Conservation (phyloP, 2,329 filamentous ascomycete species). For the Apiospora malaysiana region DNA sequence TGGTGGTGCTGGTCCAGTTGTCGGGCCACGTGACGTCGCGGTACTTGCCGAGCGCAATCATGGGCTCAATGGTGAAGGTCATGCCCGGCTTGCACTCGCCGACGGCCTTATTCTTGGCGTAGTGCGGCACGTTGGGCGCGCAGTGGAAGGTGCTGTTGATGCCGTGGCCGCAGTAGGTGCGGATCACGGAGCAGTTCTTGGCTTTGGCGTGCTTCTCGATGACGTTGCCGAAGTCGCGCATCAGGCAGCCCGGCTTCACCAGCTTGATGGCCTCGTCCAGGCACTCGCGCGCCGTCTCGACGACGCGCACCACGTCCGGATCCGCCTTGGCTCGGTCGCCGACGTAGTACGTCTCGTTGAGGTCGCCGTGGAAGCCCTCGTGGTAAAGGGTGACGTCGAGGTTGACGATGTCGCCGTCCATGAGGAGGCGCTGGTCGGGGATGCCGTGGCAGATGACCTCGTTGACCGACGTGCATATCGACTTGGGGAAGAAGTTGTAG, state of each 20-base stretch:
- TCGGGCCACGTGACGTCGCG: constrained; percentile 97
- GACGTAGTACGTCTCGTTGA: constrained; percentile 99
- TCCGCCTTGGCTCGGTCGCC: constrained; percentile 85
- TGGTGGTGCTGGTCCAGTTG: constrained; percentile 96
- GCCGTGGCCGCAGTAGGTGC: constrained; percentile 95
- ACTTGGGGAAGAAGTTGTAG: constrained; percentile 97
- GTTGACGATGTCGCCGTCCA: constrained; percentile 96
- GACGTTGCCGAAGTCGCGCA: constrained; percentile 90
- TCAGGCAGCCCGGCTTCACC: constrained; percentile 90
- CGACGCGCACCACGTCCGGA: constrained; percentile 85
- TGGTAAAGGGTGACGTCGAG: constrained; percentile 96
- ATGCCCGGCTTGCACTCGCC: constrained; percentile 94
- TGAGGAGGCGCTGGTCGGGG: constrained; percentile 83
- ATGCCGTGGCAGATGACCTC: constrained; percentile 99
- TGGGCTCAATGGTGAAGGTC: constrained; percentile 99
- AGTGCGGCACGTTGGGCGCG: constrained; percentile 93
- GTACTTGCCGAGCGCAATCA: constrained; percentile 93
- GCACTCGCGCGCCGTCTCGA: constrained; percentile 88
- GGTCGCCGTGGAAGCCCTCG: constrained; percentile 91
- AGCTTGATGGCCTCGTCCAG: constrained; percentile 88
- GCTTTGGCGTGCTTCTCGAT: constrained; percentile 96
- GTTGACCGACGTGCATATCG: constrained; percentile 94
- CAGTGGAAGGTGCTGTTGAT: constrained; percentile 94
- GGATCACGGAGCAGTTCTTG: constrained; percentile 85
- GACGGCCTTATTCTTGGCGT: constrained; percentile 97